phyloP scores from a whole-genome alignment of 805 yeast species.

The Metschnikowia reukaufii region DNA sequence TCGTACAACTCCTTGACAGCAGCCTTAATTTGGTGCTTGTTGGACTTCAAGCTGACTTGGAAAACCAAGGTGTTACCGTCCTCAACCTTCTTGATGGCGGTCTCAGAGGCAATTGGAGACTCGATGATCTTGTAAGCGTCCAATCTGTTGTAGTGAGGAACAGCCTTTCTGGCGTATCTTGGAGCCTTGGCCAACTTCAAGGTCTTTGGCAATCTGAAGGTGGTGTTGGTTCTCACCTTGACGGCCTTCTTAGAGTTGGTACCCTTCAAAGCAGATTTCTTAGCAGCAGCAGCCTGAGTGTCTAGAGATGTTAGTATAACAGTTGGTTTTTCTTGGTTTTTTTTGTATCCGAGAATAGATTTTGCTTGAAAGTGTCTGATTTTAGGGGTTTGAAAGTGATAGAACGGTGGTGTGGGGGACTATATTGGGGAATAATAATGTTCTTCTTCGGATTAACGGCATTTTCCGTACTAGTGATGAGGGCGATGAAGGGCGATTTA shows the following conservation, averaged over 20 bases:
- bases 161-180: constrained; percentile 92
- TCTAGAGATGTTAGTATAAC: constrained; percentile 28
- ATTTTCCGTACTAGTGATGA: no score
- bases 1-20: constrained; percentile 98
- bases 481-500: no score
- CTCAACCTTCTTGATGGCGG: constrained; percentile 99
- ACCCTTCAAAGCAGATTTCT: constrained; percentile 98
- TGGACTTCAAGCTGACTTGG: constrained; percentile 95
- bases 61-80: constrained; percentile 98
- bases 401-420: no score
- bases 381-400: no score
- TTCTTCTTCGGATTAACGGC: no score
- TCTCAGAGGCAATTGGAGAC: constrained; percentile 95
- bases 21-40: constrained; percentile 97
- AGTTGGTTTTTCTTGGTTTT: background rate
- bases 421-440: no score
- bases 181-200: constrained; percentile 91
- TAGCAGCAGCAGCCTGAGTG: constrained; percentile 93
- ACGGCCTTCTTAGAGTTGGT: constrained; percentile 84
- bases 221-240: constrained; percentile 92
- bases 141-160: constrained; percentile 95
- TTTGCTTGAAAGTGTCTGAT: background rate
- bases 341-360: background rate
- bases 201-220: constrained; percentile 98
- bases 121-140: constrained; percentile 94